A percentile compares a stretch with the other conserved stretches of the same genome.
These are phyloP conservation scores for Paecilomyces fulvus DNA, from an alignment of 2,329 filamentous ascomycete genomes.

Conservation along the genomic window DNA sequence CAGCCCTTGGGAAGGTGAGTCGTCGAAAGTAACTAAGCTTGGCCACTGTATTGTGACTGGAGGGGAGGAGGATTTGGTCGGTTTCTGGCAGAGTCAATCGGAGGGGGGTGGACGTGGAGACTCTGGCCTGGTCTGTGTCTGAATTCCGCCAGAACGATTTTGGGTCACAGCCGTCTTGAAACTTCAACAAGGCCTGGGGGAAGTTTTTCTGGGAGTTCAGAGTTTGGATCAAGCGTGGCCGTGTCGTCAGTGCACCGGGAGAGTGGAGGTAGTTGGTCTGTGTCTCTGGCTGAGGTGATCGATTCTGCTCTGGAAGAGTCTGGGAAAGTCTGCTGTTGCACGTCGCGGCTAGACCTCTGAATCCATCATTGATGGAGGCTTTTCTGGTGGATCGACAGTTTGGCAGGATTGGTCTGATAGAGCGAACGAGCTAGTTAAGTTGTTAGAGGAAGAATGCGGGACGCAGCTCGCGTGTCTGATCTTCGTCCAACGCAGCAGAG, in stretches of 20 bases:
- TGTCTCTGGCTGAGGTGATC: neutral
- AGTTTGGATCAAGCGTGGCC: neutral
- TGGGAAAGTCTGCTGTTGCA: constrained; percentile 1
- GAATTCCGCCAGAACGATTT: neutral
- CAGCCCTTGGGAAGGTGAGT: neutral
- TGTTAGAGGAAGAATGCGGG: neutral
- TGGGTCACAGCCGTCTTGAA: neutral
- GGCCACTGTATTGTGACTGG: neutral
- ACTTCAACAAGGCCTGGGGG: neutral
- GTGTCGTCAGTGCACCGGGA: neutral
- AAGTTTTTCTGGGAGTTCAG: neutral
- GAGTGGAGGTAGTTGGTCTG: neutral
- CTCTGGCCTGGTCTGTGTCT: neutral
- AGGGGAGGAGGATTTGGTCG: neutral
- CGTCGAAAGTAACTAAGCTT: neutral
- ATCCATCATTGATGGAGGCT: neutral
- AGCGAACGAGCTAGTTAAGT: neutral
- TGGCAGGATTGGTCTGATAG: neutral
- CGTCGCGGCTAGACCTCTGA: neutral
- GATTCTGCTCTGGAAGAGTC: neutral
- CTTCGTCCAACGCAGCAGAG: neutral
- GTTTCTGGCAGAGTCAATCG: neutral
- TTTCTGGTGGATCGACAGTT: neutral
- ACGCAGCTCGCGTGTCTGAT: neutral
- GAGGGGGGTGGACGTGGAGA: neutral